Base-by-base conservation (phyloP, 1,284 basidiomycete genomes). In the Naganishia liquefaciens region DNA sequence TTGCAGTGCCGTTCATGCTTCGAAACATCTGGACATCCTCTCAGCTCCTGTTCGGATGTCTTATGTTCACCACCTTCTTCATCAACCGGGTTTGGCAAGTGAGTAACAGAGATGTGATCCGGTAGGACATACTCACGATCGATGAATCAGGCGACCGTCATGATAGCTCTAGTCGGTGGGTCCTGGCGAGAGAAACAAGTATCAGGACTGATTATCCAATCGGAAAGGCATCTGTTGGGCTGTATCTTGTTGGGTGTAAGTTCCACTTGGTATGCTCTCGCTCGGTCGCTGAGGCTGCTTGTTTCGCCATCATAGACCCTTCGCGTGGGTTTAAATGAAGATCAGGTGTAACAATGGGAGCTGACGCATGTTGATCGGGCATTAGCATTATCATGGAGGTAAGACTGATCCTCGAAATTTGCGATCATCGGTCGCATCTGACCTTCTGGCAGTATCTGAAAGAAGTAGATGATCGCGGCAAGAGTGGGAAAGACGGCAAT, bases 21-120 rank as follows among this genome's bases (percentile, higher is more conserved):
- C 84, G 91, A 61, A 93, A 95, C 71, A 90, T 94, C 66, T 96
- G 93, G 93, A 91, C 87, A 3, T 87, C 86, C 11, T 90, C 91
- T 3, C 80, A 95, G 72, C 68, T 93, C 1, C 81, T 91, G 33
- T 94, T 93, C 79, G 85, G 84, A 13, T 55, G 87, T 21, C 80
- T 94, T 65, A 92, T 90, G 72, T 83, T 88, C 69, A 87, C 86
- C 44, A 93, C 92, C 0, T 90, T 94, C 80, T 90, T 90, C 76
- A 86, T 95, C 72, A 82, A 80, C 15, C 89, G 86, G 6, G 89
- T 92, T 0, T 80, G 82, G 73, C 86, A 89, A 80, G 86, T 86
- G 68, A 42, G 81, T 71, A n/a, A 13, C 33, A 13, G 33, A 10
- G 33, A 10, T 13, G 33, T 13, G 9, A 13, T 37, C 9, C 13